Evolutionary conservation across 352 stramenopile genomes (phyloP).

Genomic region (Phytophthora quininea): DNA sequence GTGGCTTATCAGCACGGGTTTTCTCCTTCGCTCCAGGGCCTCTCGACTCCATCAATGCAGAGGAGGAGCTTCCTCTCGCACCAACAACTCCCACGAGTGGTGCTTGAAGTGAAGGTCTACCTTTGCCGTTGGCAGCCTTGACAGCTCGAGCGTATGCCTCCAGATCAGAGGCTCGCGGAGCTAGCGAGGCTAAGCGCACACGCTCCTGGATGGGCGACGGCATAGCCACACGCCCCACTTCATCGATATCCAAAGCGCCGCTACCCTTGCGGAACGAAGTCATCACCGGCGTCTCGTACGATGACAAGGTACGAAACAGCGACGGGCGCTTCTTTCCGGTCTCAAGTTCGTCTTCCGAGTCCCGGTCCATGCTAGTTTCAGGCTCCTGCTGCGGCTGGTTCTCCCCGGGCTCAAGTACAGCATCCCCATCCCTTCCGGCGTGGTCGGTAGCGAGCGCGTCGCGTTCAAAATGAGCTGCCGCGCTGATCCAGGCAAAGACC

Average conservation of each 20-base stretch:
- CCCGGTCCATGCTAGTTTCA: conserved; percentile 36
- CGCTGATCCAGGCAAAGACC: conserved; percentile 32
- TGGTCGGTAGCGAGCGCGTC: conserved; percentile 54
- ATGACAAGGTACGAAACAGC: conserved; percentile 79
- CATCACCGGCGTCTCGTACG: conserved; percentile 79
- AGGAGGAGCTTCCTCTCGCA: conserved; percentile 28
- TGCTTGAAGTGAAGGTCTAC: conserved; percentile 24
- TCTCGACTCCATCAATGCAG: conserved; percentile 21
- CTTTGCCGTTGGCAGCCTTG: conserved; percentile 24
- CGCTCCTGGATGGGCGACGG: conserved; percentile 77
- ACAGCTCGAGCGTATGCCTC: conserved; percentile 57
- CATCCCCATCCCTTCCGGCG: conserved; percentile 44
- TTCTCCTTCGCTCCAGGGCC: conserved; percentile 15
- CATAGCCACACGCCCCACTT: conserved; percentile 32
- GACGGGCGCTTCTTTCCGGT: conserved; percentile 47
- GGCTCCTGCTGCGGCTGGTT: conserved; percentile 40
- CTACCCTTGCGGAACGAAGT: conserved; percentile 50
- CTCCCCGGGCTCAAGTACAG: conserved; percentile 20
- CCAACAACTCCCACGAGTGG: conserved; percentile 26
- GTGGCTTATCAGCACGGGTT: conserved; percentile 35
- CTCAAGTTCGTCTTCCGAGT: conserved; percentile 46
- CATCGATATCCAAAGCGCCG: conserved; percentile 33
- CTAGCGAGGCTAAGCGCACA: conserved; percentile 55
- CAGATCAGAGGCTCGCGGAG: conserved; percentile 56
- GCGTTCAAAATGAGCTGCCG: conserved; percentile 33